Evolutionary conservation across 2,329 filamentous ascomycete species (phyloP).

Genomic region (Magnaporthiopsis incrustans): DNA sequence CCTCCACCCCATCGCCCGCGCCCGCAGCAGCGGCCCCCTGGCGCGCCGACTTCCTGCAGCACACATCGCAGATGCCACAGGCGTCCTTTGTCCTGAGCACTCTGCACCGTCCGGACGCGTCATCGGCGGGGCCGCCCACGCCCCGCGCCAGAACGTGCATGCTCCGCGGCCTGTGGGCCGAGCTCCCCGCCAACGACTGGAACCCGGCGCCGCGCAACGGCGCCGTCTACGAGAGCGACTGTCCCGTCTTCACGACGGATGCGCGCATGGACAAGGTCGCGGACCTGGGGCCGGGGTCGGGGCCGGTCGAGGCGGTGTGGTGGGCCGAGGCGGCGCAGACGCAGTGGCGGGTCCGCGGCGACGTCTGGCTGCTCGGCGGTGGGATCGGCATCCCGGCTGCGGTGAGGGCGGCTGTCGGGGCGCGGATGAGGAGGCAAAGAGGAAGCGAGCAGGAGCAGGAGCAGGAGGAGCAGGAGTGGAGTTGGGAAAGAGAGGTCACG

Average conservation of each 20-base stretch:
- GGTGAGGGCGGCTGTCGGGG: conserved; percentile 42
- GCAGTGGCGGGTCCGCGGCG: conserved; percentile 81
- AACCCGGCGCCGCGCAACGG: conserved; percentile 69
- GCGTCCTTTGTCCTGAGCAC: conserved; percentile 45
- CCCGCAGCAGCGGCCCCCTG: conserved; percentile 34
- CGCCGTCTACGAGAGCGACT: conserved; percentile 60
- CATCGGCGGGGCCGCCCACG: conserved; percentile 20
- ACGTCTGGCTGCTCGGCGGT: conserved; percentile 62
- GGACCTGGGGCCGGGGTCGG: conserved; percentile 41
- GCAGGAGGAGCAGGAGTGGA: conserved; percentile 47
- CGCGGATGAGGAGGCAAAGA: conserved; percentile 48
- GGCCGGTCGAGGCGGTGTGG: conserved; percentile 72
- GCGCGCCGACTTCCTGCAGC: conserved; percentile 43
- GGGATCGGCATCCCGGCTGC: conserved; percentile 38
- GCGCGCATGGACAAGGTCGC: conserved; percentile 75
- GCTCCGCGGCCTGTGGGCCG: conserved; percentile 76
- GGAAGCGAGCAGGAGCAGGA: conserved; percentile 18
- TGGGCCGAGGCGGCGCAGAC: conserved; percentile 65
- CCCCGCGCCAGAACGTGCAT: conserved; percentile 71
- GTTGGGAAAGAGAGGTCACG: conserved; percentile 71
- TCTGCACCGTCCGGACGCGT: conserved; percentile 28
- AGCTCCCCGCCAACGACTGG: conserved; percentile 61
- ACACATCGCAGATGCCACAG: conserved; percentile 37
- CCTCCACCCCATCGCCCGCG: conserved; percentile 9
- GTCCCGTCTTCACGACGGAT: conserved; percentile 81